Conservation (phyloP, 2,329 filamentous ascomycete species). For the Penicillium sp. region DNA sequence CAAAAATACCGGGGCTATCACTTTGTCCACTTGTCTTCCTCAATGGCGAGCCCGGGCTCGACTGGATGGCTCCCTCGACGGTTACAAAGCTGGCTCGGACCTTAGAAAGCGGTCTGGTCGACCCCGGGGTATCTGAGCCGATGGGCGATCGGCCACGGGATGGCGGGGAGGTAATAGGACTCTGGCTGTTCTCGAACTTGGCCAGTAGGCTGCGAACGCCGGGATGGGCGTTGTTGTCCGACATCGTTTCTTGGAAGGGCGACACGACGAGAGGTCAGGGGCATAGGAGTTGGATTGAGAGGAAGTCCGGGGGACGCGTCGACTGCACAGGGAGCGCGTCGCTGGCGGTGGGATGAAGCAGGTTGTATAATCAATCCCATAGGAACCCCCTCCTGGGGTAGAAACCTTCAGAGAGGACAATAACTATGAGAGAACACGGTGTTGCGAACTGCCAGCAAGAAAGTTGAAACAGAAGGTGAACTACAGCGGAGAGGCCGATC, state of each 20-base stretch:
- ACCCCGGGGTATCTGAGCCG: slow-evolving; percentile 44
- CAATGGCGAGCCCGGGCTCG: slow-evolving; percentile 45
- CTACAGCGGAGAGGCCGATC: slow-evolving; percentile 18
- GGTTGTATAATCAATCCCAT: not conserved
- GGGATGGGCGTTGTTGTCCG: slow-evolving; percentile 31
- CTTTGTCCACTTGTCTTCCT: slow-evolving; percentile 43
- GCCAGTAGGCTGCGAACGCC: slow-evolving; percentile 74
- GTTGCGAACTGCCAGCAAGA: slow-evolving; percentile 8
- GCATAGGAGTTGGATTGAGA: slow-evolving; percentile 11
- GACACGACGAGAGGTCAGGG: slow-evolving; percentile 18
- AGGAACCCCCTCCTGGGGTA: slow-evolving; percentile 2
- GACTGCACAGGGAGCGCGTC: slow-evolving; percentile 12
- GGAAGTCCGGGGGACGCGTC: slow-evolving; percentile 9
- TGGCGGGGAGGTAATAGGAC: slow-evolving; percentile 61
- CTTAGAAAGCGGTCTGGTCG: slow-evolving; percentile 67
- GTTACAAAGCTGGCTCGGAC: slow-evolving; percentile 75
- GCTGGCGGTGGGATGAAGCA: slow-evolving; percentile 1
- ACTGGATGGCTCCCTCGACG: slow-evolving; percentile 58
- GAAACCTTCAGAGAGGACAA: not conserved
- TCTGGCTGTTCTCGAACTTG: slow-evolving; percentile 75
- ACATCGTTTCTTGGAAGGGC: slow-evolving; percentile 16
- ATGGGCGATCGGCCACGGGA: slow-evolving; percentile 71
- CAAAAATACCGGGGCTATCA: slow-evolving; percentile 33
- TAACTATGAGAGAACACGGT: slow-evolving; percentile 17
- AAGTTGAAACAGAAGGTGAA: slow-evolving; percentile 13